phyloP scores from a whole-genome alignment of 768 basidiomycete genomes.

The Auricularia heimuer region DNA sequence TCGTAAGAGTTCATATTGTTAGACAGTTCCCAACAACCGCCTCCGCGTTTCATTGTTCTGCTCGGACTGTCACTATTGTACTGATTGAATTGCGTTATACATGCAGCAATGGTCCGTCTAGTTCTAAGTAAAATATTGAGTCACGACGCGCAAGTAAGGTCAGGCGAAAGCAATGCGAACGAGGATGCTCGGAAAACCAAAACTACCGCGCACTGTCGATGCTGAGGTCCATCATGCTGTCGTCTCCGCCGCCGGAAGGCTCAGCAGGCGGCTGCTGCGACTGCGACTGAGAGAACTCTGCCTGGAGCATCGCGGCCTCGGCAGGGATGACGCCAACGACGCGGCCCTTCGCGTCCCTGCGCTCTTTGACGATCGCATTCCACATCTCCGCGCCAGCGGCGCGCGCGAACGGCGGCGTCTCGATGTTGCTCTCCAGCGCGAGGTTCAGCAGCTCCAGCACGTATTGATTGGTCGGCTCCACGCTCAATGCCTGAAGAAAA shows the following conservation, averaged over 20 bases:
- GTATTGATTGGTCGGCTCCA: slow-evolving; percentile 76
- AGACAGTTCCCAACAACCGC: too few relatives aligned
- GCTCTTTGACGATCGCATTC: background rate
- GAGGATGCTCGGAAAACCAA: too few relatives aligned
- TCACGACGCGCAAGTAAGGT: too few relatives aligned
- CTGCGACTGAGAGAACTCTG: background rate
- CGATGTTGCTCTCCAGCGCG: slow-evolving; percentile 44
- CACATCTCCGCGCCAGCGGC: background rate
- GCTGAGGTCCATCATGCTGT: background rate
- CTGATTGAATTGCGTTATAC: too few relatives aligned
- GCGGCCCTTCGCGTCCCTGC: background rate
- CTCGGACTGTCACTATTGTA: too few relatives aligned
- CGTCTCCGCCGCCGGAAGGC: background rate
- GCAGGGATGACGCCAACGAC: background rate
- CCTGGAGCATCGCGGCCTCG: background rate
- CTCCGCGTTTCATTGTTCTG: too few relatives aligned
- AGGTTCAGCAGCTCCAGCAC: slow-evolving; percentile 73
- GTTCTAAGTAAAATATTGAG: too few relatives aligned
- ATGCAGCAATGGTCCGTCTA: too few relatives aligned
- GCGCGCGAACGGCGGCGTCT: slow-evolving; percentile 8
- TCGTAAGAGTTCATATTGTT: too few relatives aligned
- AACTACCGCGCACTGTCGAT: background rate
- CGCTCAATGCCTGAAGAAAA: slow-evolving; percentile 45
- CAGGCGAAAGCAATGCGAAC: too few relatives aligned
- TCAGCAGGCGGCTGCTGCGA: background rate